Evolutionary conservation across 805 yeast genomes (phyloP), one percentile per base, ranked within the genome.

Genomic region (Kodamaea sagamina): DNA sequence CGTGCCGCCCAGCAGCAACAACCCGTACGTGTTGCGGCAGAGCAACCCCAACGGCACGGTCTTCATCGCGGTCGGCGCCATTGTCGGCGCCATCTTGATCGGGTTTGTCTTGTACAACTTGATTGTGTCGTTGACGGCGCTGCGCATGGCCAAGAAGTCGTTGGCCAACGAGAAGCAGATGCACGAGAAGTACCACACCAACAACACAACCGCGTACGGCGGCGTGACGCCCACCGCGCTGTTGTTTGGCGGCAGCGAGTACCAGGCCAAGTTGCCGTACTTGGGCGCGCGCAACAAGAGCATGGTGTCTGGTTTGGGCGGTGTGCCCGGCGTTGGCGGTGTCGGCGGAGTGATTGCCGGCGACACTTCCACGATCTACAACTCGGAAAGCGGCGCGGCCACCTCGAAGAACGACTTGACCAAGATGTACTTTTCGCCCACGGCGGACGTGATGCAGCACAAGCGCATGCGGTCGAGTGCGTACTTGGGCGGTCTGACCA

Each of bases 11-110:
- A 71, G 78, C 31, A 53, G 52, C 12, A 65, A 73, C 39, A 88
- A 88, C 61, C 96, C 96, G 8, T 81, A 75, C 54, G 70, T 88
- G 13, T 63, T 75, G 51, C 62, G 67, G 36, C 62, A 80, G 4
- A 57, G 57, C 15, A 69, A 72, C 36, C 87, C 89, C 1, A 73
- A 78, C 36, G 96, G 96, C 1, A 84, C 93, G 1, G 89, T 89
- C 2, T 88, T 87, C 63, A 88, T 89, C 40, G 84, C 86, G 0
- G 84, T 87, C 32, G 96, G 95, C 1, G 70, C 84, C 8, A 71
- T 82, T 28, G 79, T 82, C 4, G 86, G 82, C 0, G 81, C 79
- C 28, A 65, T 85, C 3, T 61, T 82, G 15, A 48, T 82, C 3
- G 72, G 71, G 1, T 69, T 84, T 29, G 49, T 76, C 8, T 49